Percentiles rank a stretch among this genome's conserved stretches.
phyloP scores from a whole-genome alignment of 495 filamentous ascomycete genomes.

The Lindgomyces ingoldianus region DNA sequence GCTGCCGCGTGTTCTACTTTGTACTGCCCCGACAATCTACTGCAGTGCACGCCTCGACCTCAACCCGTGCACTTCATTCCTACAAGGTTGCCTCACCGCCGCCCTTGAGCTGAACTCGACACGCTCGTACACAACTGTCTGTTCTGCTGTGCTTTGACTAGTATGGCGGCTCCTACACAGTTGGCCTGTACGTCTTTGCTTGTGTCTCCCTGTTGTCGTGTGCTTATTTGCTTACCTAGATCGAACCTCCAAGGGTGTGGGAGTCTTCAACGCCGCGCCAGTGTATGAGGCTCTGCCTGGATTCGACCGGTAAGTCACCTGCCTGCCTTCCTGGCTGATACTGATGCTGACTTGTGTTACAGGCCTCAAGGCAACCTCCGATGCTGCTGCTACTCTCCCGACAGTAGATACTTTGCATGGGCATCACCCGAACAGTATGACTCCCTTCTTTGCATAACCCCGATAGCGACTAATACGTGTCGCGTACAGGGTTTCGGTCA shows the following conservation, averaged over 20 bases:
- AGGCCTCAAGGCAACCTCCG: slow-evolving; percentile 92
- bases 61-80: neutral
- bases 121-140: neutral
- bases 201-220: neutral
- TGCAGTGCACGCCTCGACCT: slow-evolving; percentile 3
- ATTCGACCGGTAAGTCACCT: slow-evolving; percentile 62
- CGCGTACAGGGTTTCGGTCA: slow-evolving; percentile 66
- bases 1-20: neutral
- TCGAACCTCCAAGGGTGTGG: slow-evolving; percentile 94
- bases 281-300: slow-evolving; percentile 82
- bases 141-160: slow-evolving; percentile 71
- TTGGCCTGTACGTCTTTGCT: slow-evolving; percentile 64
- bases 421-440: slow-evolving; percentile 77
- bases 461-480: slow-evolving; percentile 13
- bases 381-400: slow-evolving; percentile 91
- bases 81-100: neutral
- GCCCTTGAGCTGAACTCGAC: neutral
- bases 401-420: slow-evolving; percentile 94
- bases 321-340: neutral
- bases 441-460: neutral
- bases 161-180: slow-evolving; percentile 89
- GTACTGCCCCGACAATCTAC: neutral
- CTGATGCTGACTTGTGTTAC: slow-evolving; percentile 37
- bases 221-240: slow-evolving; percentile 48
- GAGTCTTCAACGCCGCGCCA: slow-evolving; percentile 85